phyloP scores from a whole-genome alignment of 2,329 filamentous ascomycete genomes.

The Cercospora zeae-maydis region DNA sequence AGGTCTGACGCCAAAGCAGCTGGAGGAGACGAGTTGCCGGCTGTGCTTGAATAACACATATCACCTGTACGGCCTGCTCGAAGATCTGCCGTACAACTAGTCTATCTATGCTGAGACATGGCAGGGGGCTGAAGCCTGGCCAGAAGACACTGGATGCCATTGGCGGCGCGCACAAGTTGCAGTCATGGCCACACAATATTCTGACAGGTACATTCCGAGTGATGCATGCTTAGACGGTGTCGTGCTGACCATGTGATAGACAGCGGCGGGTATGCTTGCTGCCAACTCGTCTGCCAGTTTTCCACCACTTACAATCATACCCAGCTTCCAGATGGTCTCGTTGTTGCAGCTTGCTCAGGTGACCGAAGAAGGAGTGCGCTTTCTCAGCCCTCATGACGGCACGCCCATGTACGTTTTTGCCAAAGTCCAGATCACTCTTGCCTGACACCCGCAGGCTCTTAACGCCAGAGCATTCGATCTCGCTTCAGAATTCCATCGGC shows the following conservation, averaged over 20 bases:
- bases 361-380: constrained; percentile 92
- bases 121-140: constrained; percentile 78
- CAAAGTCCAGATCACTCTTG: not conserved
- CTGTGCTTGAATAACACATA: constrained; percentile 98
- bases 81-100: not conserved
- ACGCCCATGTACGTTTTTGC: constrained; percentile 66
- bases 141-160: constrained; percentile 82
- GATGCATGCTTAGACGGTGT: constrained; percentile 39
- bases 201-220: constrained; percentile 61
- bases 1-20: constrained; percentile 84
- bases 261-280: constrained; percentile 11
- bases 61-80: constrained; percentile 56
- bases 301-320: constrained; percentile 5
- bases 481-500: constrained; percentile 92
- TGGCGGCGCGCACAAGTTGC: constrained; percentile 88
- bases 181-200: constrained; percentile 94
- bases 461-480: constrained; percentile 95
- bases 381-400: constrained; percentile 93
- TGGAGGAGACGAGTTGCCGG: constrained; percentile 83
- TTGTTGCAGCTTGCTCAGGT: constrained; percentile 88
- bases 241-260: constrained; percentile 9
- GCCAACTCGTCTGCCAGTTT: not conserved
- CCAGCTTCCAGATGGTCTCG: constrained; percentile 97
- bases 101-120: constrained; percentile 7
- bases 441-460: constrained; percentile 54